Conservation (phyloP, 768 basidiomycete genomes). For the Boletus rubescentipes region DNA sequence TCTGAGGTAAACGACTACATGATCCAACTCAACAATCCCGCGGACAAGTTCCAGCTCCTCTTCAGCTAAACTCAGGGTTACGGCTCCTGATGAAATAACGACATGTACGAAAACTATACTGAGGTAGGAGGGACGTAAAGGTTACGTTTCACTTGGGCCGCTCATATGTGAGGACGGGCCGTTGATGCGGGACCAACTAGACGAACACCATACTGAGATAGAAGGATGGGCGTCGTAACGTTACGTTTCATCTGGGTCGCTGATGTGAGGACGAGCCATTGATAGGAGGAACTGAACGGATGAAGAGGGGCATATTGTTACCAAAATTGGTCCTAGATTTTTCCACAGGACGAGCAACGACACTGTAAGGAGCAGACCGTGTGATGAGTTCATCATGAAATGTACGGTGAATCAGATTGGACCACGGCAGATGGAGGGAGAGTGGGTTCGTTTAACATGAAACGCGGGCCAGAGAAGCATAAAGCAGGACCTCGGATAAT, state of each 20-base stretch:
- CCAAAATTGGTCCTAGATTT: constrained; percentile 52
- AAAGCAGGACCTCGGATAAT: constrained; percentile 19
- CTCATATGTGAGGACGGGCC: constrained; percentile 5
- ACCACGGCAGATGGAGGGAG: constrained; percentile 5
- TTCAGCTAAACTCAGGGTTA: constrained; percentile 10
- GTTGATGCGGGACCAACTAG: constrained; percentile 21
- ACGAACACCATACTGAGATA: constrained; percentile 26
- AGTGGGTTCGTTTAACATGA: constrained; percentile 16
- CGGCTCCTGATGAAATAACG: constrained; percentile 19
- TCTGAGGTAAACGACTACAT: constrained; percentile 24
- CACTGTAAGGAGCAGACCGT: constrained; percentile 31
- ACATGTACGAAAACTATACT: constrained; percentile 9
- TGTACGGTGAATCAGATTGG: constrained; percentile 4
- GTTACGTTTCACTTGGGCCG: constrained; percentile 16
- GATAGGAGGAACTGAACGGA: constrained; percentile 34
- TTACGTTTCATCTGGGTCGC: constrained; percentile 4
- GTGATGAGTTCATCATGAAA: constrained; percentile 15
- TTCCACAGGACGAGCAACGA: constrained; percentile 58
- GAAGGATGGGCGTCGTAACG: neutral
- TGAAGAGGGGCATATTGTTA: constrained; percentile 60
- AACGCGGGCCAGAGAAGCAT: constrained; percentile 17
- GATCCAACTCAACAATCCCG: constrained; percentile 14
- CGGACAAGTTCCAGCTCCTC: constrained; percentile 16
- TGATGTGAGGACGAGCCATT: constrained; percentile 7
- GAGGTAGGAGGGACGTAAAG: constrained; percentile 13